Conservation (phyloP, 1,284 basidiomycete species). For the Leccinum pachyderme region DNA sequence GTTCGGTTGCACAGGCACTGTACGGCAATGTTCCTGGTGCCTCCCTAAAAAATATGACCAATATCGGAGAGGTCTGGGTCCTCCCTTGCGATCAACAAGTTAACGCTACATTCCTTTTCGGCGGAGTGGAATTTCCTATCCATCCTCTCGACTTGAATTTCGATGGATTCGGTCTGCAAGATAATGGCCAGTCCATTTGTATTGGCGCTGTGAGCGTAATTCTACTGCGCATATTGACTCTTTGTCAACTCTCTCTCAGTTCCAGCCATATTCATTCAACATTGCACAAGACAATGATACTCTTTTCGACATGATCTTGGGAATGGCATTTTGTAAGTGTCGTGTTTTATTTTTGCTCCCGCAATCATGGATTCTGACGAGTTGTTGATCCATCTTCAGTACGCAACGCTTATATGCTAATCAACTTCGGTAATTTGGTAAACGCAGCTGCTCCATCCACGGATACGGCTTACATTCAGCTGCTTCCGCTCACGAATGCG, state of each 20-base stretch:
- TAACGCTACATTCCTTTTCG: conserved; percentile 60
- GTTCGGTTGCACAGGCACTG: conserved; percentile 52
- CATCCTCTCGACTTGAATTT: conserved; percentile 54
- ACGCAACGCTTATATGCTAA: conserved; percentile 54
- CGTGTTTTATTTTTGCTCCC: conserved; percentile 16
- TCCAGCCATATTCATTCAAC: conserved; percentile 41
- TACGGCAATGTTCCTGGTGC: conserved; percentile 54
- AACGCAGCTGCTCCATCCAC: conserved; percentile 36
- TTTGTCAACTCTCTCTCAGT: conserved; percentile 36
- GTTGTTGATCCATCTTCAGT: conserved; percentile 31
- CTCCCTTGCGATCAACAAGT: conserved; percentile 60
- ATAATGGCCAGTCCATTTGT: conserved; percentile 38
- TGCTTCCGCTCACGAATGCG: conserved; percentile 51
- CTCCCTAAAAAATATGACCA: conserved; percentile 42
- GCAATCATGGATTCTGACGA: neutral
- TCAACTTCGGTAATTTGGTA: conserved; percentile 62
- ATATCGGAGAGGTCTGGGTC: conserved; percentile 51
- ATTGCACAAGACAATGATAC: conserved; percentile 44
- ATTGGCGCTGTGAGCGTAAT: conserved; percentile 45
- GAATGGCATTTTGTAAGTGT: conserved; percentile 55
- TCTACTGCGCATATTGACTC: neutral
- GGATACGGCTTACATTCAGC: conserved; percentile 55
- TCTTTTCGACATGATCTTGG: conserved; percentile 42
- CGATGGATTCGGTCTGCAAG: conserved; percentile 27
- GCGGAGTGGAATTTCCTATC: conserved; percentile 50